These are phyloP conservation scores for Rhododendron henanense DNA, from an alignment of 148 eudicot species.

Conservation along the genomic window DNA sequence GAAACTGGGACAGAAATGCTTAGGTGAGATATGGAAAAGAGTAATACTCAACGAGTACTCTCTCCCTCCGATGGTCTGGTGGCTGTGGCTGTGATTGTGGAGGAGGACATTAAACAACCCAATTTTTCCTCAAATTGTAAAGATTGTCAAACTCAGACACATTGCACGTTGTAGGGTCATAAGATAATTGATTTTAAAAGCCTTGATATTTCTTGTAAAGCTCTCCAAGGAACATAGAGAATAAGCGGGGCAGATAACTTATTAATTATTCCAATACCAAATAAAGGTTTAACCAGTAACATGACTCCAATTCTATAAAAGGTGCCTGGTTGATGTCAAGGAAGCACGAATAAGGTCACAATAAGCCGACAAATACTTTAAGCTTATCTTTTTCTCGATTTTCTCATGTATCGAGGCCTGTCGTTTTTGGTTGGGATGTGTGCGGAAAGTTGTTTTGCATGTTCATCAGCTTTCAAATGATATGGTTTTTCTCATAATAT, in stretches of 20 bases:
- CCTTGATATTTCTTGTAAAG: neutral
- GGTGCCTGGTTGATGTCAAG: neutral
- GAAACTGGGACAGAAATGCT: neutral
- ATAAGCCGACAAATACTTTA: no score
- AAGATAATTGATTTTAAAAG: neutral
- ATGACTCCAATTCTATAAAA: neutral
- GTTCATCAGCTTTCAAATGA: neutral
- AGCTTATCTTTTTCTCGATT: neutral
- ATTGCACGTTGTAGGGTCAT: neutral
- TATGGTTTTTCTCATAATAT: neutral
- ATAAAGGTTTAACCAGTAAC: neutral
- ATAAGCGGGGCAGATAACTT: neutral
- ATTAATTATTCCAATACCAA: neutral
- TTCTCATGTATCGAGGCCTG: neutral
- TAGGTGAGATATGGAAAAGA: neutral
- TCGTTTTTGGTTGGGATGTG: neutral
- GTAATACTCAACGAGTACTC: neutral
- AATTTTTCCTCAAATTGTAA: neutral
- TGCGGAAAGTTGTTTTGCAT: neutral
- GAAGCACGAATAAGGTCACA: neutral
- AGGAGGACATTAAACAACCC: neutral
- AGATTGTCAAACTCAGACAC: neutral
- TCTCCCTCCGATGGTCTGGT: neutral
- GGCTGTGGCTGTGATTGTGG: neutral
- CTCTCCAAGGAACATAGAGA: neutral